phyloP scores from a whole-genome alignment of 208 protist genomes.

The Acanthamoeba culbertsoni region DNA sequence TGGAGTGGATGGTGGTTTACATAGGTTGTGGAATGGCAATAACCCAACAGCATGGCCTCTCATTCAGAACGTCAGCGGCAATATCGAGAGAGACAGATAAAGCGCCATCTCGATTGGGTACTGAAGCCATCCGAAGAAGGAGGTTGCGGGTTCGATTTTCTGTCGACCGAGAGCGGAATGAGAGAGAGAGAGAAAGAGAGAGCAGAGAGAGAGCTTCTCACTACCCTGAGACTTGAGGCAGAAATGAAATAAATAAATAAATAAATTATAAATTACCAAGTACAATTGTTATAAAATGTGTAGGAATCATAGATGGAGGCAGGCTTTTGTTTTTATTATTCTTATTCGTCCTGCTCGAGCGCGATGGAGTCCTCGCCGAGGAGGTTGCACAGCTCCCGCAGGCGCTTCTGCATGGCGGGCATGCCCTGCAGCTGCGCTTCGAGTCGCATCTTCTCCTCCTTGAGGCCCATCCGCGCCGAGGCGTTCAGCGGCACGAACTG shows the following conservation, averaged over 20 bases:
- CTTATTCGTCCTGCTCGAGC: background rate
- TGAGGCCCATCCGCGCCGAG: background rate
- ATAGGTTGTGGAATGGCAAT: slow-evolving; percentile 42
- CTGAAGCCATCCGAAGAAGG: background rate
- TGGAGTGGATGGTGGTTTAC: background rate
- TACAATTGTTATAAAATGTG: too few species aligned
- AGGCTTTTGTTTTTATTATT: too few species aligned
- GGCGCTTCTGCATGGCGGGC: slow-evolving; percentile 20
- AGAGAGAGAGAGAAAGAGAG: too few species aligned
- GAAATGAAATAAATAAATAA: too few species aligned
- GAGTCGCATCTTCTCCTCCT: slow-evolving; percentile 19
- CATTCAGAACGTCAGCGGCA: background rate
- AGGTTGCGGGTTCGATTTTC: slow-evolving; percentile 54
- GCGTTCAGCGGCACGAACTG: slow-evolving; percentile 27
- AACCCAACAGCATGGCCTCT: slow-evolving; percentile 60
- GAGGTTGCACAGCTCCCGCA: slow-evolving; percentile 2
- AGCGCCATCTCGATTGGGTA: slow-evolving; percentile 36
- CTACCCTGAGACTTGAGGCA: too few species aligned
- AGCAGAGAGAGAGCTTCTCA: too few species aligned
- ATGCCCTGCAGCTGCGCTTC: slow-evolving; percentile 22
- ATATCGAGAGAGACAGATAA: slow-evolving; percentile 5
- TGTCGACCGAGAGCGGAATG: slow-evolving; percentile 59
- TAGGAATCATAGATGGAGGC: too few species aligned
- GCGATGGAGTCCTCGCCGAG: slow-evolving; percentile 27
- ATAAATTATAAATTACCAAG: too few species aligned